A percentile compares a stretch with the other conserved stretches of the same genome.
Conservation (phyloP, 257 asterid species). For the Haberlea rhodopensis region DNA sequence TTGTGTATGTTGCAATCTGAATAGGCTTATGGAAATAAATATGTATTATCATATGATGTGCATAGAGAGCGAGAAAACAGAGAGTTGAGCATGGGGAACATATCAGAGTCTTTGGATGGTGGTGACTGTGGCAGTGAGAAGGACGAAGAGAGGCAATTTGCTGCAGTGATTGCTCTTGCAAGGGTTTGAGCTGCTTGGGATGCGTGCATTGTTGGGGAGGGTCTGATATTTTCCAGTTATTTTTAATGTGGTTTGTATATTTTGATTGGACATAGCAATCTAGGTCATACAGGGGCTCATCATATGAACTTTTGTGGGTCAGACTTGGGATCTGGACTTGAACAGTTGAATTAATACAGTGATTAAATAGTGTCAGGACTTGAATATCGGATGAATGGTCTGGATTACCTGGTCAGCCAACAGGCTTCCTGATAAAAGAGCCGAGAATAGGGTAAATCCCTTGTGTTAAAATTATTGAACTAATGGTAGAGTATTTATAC, state of each 20-base stretch:
- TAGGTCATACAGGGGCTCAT: not conserved
- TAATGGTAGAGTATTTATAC: too few species aligned
- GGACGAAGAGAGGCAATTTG: too few species aligned
- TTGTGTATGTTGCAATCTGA: not conserved
- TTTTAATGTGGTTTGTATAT: too few species aligned
- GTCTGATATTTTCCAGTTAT: too few species aligned
- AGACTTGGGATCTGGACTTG: not conserved
- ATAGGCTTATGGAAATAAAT: not conserved
- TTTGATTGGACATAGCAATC: not conserved
- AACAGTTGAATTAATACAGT: not conserved
- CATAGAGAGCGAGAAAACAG: not conserved
- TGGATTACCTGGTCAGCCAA: not conserved
- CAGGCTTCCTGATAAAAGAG: too few species aligned
- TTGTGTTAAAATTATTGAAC: too few species aligned
- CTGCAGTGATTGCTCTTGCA: too few species aligned
- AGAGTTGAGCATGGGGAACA: not conserved
- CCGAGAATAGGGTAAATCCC: too few species aligned
- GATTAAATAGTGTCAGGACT: not conserved
- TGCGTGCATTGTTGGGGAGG: not conserved
- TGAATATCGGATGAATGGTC: conserved; percentile 5
- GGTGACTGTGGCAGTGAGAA: too few species aligned
- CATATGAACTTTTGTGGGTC: not conserved
- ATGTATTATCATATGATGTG: not conserved
- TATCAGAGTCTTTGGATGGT: not conserved
- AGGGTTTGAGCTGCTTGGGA: not conserved